Conservation (phyloP, 106 monocot genomes). For the Allium fistulosum region DNA sequence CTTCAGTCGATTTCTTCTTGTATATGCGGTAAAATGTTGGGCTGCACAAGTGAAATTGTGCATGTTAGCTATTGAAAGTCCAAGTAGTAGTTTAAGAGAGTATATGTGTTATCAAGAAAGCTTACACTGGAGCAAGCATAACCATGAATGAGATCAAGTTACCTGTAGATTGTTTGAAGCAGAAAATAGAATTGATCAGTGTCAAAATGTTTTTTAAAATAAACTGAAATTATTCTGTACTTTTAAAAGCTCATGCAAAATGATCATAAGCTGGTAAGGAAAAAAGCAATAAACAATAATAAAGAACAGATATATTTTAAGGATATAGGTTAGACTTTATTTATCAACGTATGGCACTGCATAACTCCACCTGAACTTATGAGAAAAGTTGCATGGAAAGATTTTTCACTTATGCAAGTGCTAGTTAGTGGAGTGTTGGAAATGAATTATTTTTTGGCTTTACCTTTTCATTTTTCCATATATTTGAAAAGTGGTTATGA, state of each 20-base stretch:
- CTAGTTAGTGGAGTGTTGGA: neutral
- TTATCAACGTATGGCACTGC: neutral
- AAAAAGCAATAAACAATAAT: neutral
- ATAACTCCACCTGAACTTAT: neutral
- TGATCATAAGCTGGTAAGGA: neutral
- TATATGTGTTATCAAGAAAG: neutral
- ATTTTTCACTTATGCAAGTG: neutral
- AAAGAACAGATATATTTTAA: neutral
- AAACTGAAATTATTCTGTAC: neutral
- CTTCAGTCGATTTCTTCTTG: too few relatives aligned
- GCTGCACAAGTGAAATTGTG: too few relatives aligned
- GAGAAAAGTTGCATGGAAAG: neutral
- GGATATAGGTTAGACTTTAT: neutral
- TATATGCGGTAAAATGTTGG: too few relatives aligned
- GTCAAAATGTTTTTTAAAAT: neutral
- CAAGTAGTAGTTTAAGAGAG: neutral
- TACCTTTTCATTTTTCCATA: neutral
- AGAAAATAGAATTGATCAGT: neutral
- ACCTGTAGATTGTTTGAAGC: constrained; percentile 9
- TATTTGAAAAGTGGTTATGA: neutral
- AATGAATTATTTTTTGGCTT: neutral
- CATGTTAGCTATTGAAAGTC: too few relatives aligned
- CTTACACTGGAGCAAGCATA: constrained; percentile 44
- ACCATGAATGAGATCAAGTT: constrained; percentile 44
- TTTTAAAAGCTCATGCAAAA: neutral